These are phyloP conservation scores for Penicillium chermesinum DNA, from an alignment of 495 filamentous ascomycete species.

Conservation along the genomic window DNA sequence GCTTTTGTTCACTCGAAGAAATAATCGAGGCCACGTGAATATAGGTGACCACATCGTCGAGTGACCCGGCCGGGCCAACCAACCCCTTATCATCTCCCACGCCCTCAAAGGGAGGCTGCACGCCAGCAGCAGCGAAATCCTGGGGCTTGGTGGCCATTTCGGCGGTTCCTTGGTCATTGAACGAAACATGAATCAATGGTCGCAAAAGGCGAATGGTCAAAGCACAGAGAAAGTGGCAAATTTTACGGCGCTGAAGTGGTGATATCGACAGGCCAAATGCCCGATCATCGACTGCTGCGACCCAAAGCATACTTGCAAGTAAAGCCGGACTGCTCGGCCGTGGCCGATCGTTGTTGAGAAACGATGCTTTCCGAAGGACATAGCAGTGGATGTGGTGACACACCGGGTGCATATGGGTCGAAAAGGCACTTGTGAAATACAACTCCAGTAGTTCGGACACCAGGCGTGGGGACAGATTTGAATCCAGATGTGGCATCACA, in stretches of 20 bases:
- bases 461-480: constrained; percentile 67
- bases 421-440: constrained; percentile 83
- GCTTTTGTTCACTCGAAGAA: constrained; percentile 94
- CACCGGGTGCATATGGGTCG: constrained; percentile 78
- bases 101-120: constrained; percentile 51
- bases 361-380: constrained; percentile 83
- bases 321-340: constrained; percentile 81
- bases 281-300: constrained; percentile 86
- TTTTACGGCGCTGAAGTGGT: constrained; percentile 77
- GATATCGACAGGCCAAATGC: constrained; percentile 80
- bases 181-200: constrained; percentile 69
- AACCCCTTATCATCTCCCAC: constrained; percentile 73
- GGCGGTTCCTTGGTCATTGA: constrained; percentile 33
- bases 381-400: constrained; percentile 91
- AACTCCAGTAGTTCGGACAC: constrained; percentile 83
- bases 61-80: constrained; percentile 67
- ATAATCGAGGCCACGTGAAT: constrained; percentile 63
- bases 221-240: constrained; percentile 86
- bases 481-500: constrained; percentile 67
- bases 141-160: constrained; percentile 26
- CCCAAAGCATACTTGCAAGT: constrained; percentile 92
- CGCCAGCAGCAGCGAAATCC: constrained; percentile 26
- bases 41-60: constrained; percentile 60
- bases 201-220: constrained; percentile 81
- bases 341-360: constrained; percentile 72